phyloP scores from a whole-genome alignment of 805 yeast species.

The Wickerhamiella galacta region DNA sequence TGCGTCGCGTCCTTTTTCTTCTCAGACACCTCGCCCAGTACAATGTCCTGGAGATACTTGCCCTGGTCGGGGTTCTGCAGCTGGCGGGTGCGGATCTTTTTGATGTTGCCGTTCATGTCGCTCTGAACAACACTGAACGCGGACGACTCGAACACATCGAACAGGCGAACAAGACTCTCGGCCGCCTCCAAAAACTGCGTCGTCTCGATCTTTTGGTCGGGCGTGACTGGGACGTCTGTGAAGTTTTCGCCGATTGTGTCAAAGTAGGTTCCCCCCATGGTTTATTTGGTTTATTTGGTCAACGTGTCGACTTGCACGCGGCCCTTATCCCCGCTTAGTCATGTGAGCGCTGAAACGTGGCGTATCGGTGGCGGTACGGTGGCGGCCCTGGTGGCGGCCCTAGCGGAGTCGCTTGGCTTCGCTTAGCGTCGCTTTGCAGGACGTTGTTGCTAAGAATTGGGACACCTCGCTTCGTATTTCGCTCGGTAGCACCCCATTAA shows the following conservation, averaged over 20 bases:
- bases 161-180: constrained; percentile 65
- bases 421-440: too few relatives aligned
- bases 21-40: constrained; percentile 51
- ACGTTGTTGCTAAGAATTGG: too few relatives aligned
- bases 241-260: constrained; percentile 63
- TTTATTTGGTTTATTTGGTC: background rate
- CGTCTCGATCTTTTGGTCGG: constrained; percentile 50
- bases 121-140: constrained; percentile 75
- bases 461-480: too few relatives aligned
- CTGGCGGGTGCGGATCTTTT: constrained; percentile 52
- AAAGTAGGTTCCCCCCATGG: constrained; percentile 40
- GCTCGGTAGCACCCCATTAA: too few relatives aligned
- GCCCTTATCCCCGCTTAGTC: background rate
- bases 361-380: too few relatives aligned
- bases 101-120: constrained; percentile 77
- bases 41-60: constrained; percentile 60
- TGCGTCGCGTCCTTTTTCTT: constrained; percentile 70
- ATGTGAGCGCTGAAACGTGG: too few relatives aligned
- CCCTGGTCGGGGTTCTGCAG: constrained; percentile 46
- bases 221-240: constrained; percentile 49
- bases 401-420: too few relatives aligned
- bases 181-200: constrained; percentile 66
- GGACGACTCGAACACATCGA: constrained; percentile 65
- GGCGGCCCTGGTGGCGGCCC: too few relatives aligned
- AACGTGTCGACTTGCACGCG: background rate